Evolutionary conservation across 2,329 filamentous ascomycete species (phyloP).

Genomic region (Sporothrix sp.): DNA sequence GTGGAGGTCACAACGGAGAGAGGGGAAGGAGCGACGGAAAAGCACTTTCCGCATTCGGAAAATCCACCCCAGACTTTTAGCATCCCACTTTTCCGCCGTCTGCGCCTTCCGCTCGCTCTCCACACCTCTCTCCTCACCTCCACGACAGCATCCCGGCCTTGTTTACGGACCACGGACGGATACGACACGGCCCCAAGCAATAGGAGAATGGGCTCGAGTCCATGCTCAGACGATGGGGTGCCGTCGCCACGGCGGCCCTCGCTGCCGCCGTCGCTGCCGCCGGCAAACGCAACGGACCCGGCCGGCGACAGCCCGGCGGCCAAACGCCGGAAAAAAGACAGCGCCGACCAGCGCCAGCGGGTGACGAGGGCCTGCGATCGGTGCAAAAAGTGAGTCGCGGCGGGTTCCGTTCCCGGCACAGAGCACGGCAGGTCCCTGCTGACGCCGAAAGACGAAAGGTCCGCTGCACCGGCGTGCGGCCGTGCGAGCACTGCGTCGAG

Average conservation of each 20-base stretch:
- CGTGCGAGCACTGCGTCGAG: constrained; percentile 7
- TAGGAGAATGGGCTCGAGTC: neutral
- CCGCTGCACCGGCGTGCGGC: constrained; percentile 9
- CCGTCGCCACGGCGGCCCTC: neutral
- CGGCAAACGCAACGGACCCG: neutral
- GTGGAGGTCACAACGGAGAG: neutral
- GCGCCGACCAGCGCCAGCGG: neutral
- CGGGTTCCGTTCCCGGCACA: no score
- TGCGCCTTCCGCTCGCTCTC: neutral
- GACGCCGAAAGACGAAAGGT: constrained; percentile 9
- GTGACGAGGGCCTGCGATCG: constrained; percentile 11
- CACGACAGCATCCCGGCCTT: neutral
- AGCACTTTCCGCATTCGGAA: neutral
- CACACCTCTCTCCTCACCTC: neutral
- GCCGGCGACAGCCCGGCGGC: neutral
- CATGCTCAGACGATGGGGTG: neutral
- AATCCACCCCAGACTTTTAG: neutral
- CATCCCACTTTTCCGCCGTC: neutral
- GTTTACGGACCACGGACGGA: no score
- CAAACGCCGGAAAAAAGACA: constrained; percentile 6
- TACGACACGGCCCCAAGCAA: neutral
- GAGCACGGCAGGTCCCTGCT: neutral
- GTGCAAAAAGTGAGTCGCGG: constrained; percentile 8
- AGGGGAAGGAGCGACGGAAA: neutral
- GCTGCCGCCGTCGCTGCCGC: neutral